Base-by-base conservation (phyloP, 148 eudicot genomes). In the Persicaria maculosa region DNA sequence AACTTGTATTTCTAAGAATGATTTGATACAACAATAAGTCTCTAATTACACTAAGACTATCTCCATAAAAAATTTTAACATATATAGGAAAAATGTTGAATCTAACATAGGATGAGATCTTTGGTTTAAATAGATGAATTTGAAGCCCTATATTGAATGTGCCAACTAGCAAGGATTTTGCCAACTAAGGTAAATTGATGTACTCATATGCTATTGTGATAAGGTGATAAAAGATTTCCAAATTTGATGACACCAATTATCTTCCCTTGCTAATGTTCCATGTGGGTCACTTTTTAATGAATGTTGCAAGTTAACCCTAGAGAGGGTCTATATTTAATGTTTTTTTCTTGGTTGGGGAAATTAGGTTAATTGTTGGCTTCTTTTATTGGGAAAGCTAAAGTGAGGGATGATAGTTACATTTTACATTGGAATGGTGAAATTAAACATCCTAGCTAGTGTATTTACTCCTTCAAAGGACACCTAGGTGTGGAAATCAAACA, bases 111-210 rank as follows among this genome's bases (percentile, higher is more conserved):
- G 40, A 1, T 31, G 40, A 31, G 40, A 31, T 31, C 40, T 31
- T 31, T 31, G 3, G 2, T 31, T 31, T 2, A 31, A 31, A 31
- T 31, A 31, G 40, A 15, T 52, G n/a, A 52, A 52, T 52, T 12
- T 52, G 1, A 15, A 57, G 7, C 17, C 31, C 25, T 8, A 9
- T 57, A 52, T 52, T 14, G 43, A 59, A 59, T 59, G 67, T 9
- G 67, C 67, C 67, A 59, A 36, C 43, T 59, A 20, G 43, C 67
- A 59, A 59, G 10, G 67, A 59, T 59, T 59, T 59, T 22, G 8
- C 44, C 47, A 15, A 31, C 40, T 31, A 31, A 31, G 40, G 40
- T 31, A 1, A 31, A 31, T 31, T 31, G 40, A 31, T 36, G 70
- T 14, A 43, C 9, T 65, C 6, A 65, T 65, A 65, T 65, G 19